A percentile compares a stretch with the other conserved stretches of the same genome.
These are phyloP conservation scores for Lichenothelia convexa DNA, from an alignment of 495 filamentous ascomycete species.

Conservation along the genomic window DNA sequence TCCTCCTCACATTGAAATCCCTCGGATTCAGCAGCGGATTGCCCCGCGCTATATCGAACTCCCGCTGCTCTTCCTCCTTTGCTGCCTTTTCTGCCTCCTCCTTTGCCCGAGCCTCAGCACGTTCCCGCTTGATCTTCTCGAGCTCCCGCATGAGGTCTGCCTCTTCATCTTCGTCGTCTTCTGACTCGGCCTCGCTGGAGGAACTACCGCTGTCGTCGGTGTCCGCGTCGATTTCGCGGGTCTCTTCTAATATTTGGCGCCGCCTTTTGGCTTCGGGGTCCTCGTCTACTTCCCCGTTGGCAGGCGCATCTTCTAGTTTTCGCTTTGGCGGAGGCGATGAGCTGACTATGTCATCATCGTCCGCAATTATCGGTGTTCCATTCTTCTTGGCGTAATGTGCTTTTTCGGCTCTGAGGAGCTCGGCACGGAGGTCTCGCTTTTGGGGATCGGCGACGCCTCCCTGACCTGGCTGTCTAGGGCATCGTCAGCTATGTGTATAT, in stretches of 20 bases:
- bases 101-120: conserved; percentile 65
- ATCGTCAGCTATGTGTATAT: too few relatives aligned
- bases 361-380: conserved; percentile 28
- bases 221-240: conserved; percentile 79
- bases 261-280: conserved; percentile 60
- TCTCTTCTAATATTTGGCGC: conserved; percentile 65
- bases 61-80: conserved; percentile 62
- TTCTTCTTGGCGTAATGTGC: conserved; percentile 72
- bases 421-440: conserved; percentile 69
- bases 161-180: conserved; percentile 76
- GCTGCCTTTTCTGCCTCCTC: conserved; percentile 54
- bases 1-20: conserved; percentile 57
- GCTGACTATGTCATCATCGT: conserved; percentile 13
- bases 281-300: conserved; percentile 17
- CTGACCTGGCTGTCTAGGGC: conserved; percentile 82
- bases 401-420: conserved; percentile 76
- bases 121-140: conserved; percentile 83
- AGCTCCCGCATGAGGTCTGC: conserved; percentile 81
- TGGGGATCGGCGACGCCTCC: conserved; percentile 61
- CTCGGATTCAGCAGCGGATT: conserved; percentile 77
- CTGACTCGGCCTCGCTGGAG: conserved; percentile 29
- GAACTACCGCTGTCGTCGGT: conserved; percentile 40
- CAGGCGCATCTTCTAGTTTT: conserved; percentile 35
- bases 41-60: conserved; percentile 75
- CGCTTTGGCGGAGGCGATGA: conserved; percentile 36